These are phyloP conservation scores for Sideroxylon spinosum DNA, from an alignment of 179 eudicot species.

Conservation along the genomic window DNA sequence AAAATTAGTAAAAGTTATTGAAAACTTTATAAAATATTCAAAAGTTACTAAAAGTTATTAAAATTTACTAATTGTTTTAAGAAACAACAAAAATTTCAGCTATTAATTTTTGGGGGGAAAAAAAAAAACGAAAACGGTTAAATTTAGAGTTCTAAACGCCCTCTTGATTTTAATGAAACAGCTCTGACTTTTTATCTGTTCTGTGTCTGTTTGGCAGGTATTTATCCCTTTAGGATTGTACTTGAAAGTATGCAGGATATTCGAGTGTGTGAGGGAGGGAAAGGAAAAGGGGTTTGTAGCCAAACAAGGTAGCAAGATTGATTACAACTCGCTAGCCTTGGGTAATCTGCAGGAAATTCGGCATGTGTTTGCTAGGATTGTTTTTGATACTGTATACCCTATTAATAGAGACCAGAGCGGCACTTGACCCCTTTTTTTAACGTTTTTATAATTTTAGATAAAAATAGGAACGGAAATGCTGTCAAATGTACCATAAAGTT, in stretches of 20 bases:
- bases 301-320: conserved; percentile 54
- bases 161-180: too few species aligned
- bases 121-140: too few species aligned
- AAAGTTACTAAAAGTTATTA: too few species aligned
- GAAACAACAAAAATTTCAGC: too few species aligned
- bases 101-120: too few species aligned
- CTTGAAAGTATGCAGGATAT: conserved; percentile 40
- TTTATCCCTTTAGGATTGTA: conserved; percentile 53
- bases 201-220: conserved; percentile 45
- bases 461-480: neutral
- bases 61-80: too few species aligned
- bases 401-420: conserved; percentile 13
- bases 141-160: too few species aligned
- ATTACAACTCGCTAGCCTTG: conserved; percentile 48
- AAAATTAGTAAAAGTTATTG: too few species aligned
- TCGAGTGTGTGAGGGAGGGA: conserved; percentile 51
- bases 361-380: conserved; percentile 66
- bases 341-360: conserved; percentile 58
- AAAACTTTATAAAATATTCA: too few species aligned
- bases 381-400: conserved; percentile 70
- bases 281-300: conserved; percentile 40
- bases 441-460: neutral
- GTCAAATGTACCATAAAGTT: neutral
- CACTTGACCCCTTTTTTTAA: neutral
- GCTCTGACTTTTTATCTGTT: neutral